Base-by-base conservation (phyloP, 1,284 basidiomycete species). In the Apiotrichum akiyoshidainum region DNA sequence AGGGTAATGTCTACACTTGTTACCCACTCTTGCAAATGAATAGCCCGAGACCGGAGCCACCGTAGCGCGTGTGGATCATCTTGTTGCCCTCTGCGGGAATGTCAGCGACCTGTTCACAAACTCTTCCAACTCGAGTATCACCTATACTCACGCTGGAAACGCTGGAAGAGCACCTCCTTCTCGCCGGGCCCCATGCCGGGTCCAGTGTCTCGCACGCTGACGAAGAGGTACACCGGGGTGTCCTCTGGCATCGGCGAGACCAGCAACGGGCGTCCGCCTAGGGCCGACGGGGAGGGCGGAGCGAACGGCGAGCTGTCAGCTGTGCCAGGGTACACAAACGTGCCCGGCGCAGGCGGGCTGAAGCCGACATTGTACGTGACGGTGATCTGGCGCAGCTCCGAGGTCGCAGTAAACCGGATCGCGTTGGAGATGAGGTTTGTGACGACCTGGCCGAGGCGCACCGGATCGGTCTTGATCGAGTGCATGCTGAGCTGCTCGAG, bases 11-110 rank as follows among this genome's bases (percentile, higher is more conserved):
- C n/a, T n/a, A n/a, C n/a, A n/a, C n/a, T n/a, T n/a, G n/a, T n/a
- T 14, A 65, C 66, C 31, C 46, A 68, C 66, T 60, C 42, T 59
- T 64, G 47, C 68, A 69, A 54, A 69, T 68, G 58, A 71, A 75
- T 13, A 75, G 52, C 1, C 71, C 73, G 9, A 75, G 62, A 1
- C 71, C 71, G 11, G 61, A 64, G 2, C 73, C 73, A 7, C 73
- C 73, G 47, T 66, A 75, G 19, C 60, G 58, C 9, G 66, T 65
- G 48, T 69, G 68, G 21, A 67, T 64, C 60, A 65, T 67, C 44
- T 65, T 64, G 54, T 65, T 67, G 19, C 63, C 63, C 59, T 69
- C 59, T 51, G 39, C 22, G 17, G n/a, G 10, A n/a, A n/a, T 13
- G 48, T 49, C 31, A 49, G 48, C 48, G 13, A 10, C 35, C 19